phyloP scores from a whole-genome alignment of 495 filamentous ascomycete species.

The Chlorociboria aeruginascens region DNA sequence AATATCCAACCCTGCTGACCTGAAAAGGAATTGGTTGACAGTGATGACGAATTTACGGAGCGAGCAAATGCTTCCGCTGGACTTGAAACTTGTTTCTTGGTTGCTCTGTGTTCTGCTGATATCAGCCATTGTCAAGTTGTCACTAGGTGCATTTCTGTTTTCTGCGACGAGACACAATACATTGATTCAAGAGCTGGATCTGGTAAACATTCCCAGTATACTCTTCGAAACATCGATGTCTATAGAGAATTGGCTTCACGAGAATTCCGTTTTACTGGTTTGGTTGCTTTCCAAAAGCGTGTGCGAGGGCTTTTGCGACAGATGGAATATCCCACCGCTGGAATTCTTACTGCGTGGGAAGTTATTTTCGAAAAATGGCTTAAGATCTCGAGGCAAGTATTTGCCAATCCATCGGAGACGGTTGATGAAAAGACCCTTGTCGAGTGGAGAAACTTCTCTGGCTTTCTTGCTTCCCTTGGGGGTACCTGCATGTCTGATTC shows the following conservation, averaged over 20 bases:
- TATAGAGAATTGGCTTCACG: constrained; percentile 49
- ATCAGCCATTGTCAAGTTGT: constrained; percentile 50
- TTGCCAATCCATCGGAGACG: constrained; percentile 30
- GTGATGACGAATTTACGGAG: constrained; percentile 37
- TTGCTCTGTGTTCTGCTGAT: constrained; percentile 49
- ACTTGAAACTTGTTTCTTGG: constrained; percentile 46
- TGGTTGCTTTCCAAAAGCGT: constrained; percentile 55
- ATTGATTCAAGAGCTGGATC: constrained; percentile 36
- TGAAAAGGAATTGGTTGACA: constrained; percentile 32
- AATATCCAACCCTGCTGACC: background rate
- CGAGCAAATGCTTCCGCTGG: constrained; percentile 31
- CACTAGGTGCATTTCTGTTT: constrained; percentile 48
- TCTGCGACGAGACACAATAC: constrained; percentile 45
- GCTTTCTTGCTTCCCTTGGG: constrained; percentile 54
- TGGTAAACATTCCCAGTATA: constrained; percentile 34
- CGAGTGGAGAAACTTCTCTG: constrained; percentile 56
- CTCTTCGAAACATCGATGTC: constrained; percentile 46
- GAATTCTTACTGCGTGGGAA: constrained; percentile 54
- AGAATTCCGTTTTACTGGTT: constrained; percentile 49
- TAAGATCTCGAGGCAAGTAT: constrained; percentile 45
- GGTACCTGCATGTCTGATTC: constrained; percentile 53
- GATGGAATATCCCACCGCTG: constrained; percentile 45
- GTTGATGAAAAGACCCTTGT: constrained; percentile 40
- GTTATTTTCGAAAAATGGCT: constrained; percentile 48
- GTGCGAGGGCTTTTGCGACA: constrained; percentile 41